Evolutionary conservation across 495 filamentous ascomycete genomes (phyloP).

Genomic region (Tirmania nivea): DNA sequence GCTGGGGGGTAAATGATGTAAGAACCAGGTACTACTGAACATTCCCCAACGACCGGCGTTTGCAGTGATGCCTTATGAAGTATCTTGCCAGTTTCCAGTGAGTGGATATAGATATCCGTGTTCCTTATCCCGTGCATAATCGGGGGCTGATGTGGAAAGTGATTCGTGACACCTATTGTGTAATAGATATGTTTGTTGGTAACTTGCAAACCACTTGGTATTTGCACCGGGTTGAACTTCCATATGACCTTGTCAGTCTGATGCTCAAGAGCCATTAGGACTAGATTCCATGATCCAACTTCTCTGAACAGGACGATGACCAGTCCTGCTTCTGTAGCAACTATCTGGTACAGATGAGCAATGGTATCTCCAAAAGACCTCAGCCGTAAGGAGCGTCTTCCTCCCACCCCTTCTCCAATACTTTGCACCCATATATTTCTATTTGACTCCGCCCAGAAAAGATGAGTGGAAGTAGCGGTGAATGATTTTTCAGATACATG

Average conservation of each 20-base stretch:
- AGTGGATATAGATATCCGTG: background rate
- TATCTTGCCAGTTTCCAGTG: background rate
- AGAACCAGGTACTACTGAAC: background rate
- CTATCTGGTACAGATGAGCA: constrained; percentile 14
- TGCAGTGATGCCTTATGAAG: background rate
- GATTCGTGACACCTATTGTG: background rate
- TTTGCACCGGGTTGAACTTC: constrained; percentile 13
- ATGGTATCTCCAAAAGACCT: constrained; percentile 13
- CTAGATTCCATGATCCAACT: constrained; percentile 9
- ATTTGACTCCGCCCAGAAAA: constrained; percentile 17
- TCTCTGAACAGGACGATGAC: constrained; percentile 14
- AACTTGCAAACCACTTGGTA: constrained; percentile 10
- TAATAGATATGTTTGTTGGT: background rate
- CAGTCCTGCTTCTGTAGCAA: constrained; percentile 12
- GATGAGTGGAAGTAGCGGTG: constrained; percentile 10
- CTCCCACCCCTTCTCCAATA: constrained; percentile 15
- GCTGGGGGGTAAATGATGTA: background rate
- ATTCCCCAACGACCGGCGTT: background rate
- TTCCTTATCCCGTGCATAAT: background rate
- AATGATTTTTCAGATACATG: constrained; percentile 13
- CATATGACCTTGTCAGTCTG: constrained; percentile 17
- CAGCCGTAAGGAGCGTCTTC: constrained; percentile 12
- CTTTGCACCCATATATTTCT: constrained; percentile 16
- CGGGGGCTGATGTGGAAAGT: too few relatives aligned
- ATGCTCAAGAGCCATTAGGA: constrained; percentile 14